Conservation (phyloP, 805 yeast genomes). For the Ogataea zsoltii region DNA sequence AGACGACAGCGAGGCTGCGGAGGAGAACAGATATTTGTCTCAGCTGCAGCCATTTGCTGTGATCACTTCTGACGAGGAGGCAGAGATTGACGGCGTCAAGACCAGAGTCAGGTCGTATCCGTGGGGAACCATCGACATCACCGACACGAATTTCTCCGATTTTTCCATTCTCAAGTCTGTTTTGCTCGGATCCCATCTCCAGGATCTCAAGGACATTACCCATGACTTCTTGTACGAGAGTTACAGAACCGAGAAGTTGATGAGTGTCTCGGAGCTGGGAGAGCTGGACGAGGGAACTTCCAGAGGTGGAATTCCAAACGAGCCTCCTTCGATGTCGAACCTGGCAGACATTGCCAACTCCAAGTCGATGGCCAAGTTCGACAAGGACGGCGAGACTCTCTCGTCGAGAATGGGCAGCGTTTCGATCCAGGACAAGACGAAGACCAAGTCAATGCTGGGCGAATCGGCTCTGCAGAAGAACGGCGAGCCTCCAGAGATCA, state of each 20-base stretch:
- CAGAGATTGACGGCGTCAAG: constrained; percentile 48
- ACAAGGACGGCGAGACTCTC: constrained; percentile 18
- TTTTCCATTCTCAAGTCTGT: constrained; percentile 56
- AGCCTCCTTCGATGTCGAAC: constrained; percentile 61
- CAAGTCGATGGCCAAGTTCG: constrained; percentile 32
- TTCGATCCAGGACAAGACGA: constrained; percentile 10
- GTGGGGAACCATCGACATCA: constrained; percentile 68
- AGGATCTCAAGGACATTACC: constrained; percentile 64
- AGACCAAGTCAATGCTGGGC: constrained; percentile 13
- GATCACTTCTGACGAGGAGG: constrained; percentile 61
- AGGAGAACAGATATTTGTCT: constrained; percentile 64
- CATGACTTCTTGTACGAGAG: constrained; percentile 65
- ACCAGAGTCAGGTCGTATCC: constrained; percentile 69
- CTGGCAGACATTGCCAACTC: constrained; percentile 52
- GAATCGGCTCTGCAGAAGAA: constrained; percentile 7
- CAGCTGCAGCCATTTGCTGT: constrained; percentile 76
- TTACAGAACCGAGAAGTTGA: constrained; percentile 63
- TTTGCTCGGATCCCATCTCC: constrained; percentile 58
- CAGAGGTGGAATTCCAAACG: constrained; percentile 24
- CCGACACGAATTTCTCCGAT: constrained; percentile 52
- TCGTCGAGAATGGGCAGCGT: constrained; percentile 15
- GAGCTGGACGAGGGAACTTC: constrained; percentile 28
- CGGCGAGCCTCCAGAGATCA: constrained; percentile 18
- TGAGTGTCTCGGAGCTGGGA: constrained; percentile 49
- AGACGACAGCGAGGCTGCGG: constrained; percentile 67